Conservation (phyloP, 164 flowering plant species). For the Vitis rupestris region DNA sequence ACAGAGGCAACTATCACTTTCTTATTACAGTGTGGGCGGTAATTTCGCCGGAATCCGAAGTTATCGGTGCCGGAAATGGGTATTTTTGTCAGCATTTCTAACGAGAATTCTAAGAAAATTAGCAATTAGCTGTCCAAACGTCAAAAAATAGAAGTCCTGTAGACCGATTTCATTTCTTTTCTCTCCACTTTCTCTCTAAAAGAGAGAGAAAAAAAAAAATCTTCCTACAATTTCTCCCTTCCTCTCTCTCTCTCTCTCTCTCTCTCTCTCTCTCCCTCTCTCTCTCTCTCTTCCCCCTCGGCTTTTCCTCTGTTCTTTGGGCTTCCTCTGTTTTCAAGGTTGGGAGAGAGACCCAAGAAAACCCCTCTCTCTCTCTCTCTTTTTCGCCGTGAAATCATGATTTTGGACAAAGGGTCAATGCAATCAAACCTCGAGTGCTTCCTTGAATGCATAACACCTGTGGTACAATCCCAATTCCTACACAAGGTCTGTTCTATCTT, state of each 20-base stretch:
- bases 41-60: not conserved
- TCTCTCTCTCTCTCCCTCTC: not conserved
- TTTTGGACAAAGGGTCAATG: slow-evolving; percentile 35
- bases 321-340: slow-evolving; percentile 17
- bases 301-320: slow-evolving; percentile 1
- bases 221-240: slow-evolving; percentile 26
- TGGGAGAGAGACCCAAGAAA: slow-evolving; percentile 30
- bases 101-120: slow-evolving; percentile 3
- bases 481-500: slow-evolving; percentile 57
- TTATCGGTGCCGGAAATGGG: slow-evolving; percentile 4
- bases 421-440: slow-evolving; percentile 81
- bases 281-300: not conserved
- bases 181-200: slow-evolving; percentile 12
- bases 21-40: not conserved
- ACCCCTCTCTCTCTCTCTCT: slow-evolving; percentile 19
- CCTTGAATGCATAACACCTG: slow-evolving; percentile 80
- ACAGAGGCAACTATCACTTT: not conserved
- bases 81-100: slow-evolving; percentile 15
- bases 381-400: slow-evolving; percentile 25
- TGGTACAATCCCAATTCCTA: slow-evolving; percentile 64
- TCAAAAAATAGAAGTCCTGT: slow-evolving; percentile 30
- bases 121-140: slow-evolving; percentile 37
- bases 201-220: slow-evolving; percentile 6
- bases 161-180: slow-evolving; percentile 17
- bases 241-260: slow-evolving; percentile 14